Percentiles rank a stretch among this genome's conserved stretches.
These are phyloP conservation scores for Oryza punctata DNA, from an alignment of 176 grass and related monocot species.

Conservation along the genomic window DNA sequence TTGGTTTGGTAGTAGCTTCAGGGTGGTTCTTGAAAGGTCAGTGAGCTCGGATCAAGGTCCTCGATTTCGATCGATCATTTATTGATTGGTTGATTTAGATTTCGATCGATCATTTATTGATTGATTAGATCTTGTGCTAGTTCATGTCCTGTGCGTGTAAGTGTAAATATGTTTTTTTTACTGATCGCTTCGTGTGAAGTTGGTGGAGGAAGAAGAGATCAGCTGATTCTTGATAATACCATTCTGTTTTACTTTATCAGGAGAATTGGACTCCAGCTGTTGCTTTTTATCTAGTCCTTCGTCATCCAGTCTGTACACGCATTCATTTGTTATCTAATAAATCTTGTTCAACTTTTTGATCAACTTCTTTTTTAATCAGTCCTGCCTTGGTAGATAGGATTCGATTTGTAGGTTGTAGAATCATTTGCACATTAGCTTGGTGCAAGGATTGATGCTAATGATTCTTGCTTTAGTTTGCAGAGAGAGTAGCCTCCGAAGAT, in stretches of 20 bases:
- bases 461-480: conserved; percentile 35
- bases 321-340: conserved; percentile 20
- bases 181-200: not conserved
- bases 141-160: not conserved
- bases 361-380: not conserved
- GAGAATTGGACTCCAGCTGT: conserved; percentile 17
- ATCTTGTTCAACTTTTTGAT: not conserved
- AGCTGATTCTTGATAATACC: not conserved
- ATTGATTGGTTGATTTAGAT: not conserved
- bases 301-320: conserved; percentile 42
- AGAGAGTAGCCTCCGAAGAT: conserved; percentile 30
- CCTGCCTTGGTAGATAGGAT: not conserved
- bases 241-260: conserved; percentile 19
- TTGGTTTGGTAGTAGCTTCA: conserved; percentile 8
- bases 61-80: not conserved
- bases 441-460: conserved; percentile 16
- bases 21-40: conserved; percentile 24
- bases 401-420: not conserved
- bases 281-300: conserved; percentile 26
- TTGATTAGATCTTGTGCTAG: conserved; percentile 11
- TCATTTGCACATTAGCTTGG: not conserved
- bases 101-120: not conserved
- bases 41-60: conserved; percentile 5
- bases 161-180: not conserved
- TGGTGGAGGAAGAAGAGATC: conserved; percentile 5